A percentile compares a stretch with the other conserved stretches of the same genome.
These are phyloP conservation scores for Marasmius oreades DNA, from an alignment of 1,284 basidiomycete species.

Conservation along the genomic window DNA sequence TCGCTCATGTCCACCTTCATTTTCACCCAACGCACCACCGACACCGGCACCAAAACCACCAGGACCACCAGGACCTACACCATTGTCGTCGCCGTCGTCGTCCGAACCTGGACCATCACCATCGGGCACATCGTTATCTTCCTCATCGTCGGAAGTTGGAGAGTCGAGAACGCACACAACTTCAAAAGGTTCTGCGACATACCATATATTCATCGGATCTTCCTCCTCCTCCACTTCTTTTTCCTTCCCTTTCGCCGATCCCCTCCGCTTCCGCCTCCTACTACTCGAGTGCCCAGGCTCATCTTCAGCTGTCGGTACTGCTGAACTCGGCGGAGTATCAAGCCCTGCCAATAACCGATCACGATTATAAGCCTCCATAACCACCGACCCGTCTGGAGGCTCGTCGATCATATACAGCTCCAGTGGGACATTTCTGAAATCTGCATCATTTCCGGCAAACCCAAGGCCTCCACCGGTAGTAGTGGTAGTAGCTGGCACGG, in stretches of 20 bases:
- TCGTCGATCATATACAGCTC: slow-evolving; percentile 11
- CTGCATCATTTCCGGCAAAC: neutral
- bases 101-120: slow-evolving; percentile 15
- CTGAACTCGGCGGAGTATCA: neutral
- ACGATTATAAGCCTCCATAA: neutral
- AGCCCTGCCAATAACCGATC: neutral
- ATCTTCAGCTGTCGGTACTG: neutral
- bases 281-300: neutral
- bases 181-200: slow-evolving; percentile 65
- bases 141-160: slow-evolving; percentile 33
- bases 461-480: neutral
- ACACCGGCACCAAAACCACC: neutral
- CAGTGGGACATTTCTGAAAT: neutral
- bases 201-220: slow-evolving; percentile 63
- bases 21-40: slow-evolving; percentile 16
- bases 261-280: neutral
- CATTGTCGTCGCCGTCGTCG: neutral
- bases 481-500: neutral
- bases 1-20: slow-evolving; percentile 32
- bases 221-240: slow-evolving; percentile 5
- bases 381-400: slow-evolving; percentile 11
- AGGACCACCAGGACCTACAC: neutral
- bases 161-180: slow-evolving; percentile 61
- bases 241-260: slow-evolving; percentile 2
- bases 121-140: slow-evolving; percentile 22